These are phyloP conservation scores for Lyophyllum atratum DNA, from an alignment of 768 basidiomycete species.

Conservation along the genomic window DNA sequence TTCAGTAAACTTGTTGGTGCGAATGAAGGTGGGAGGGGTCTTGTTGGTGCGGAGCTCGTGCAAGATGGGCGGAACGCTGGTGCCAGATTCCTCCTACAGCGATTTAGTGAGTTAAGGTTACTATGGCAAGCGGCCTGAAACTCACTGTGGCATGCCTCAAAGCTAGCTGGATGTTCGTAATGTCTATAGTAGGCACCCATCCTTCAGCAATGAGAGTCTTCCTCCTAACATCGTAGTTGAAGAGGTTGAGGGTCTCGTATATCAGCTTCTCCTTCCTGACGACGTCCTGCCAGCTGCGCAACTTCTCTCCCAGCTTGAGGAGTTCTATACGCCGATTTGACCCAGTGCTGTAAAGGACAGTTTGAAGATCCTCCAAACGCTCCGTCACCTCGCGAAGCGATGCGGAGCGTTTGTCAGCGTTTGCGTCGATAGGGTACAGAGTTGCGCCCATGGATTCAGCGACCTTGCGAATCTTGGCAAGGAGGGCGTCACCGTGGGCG, in stretches of 20 bases:
- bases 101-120: slow-evolving; percentile 20
- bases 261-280: slow-evolving; percentile 95
- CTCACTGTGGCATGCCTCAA: slow-evolving; percentile 83
- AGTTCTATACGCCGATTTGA: slow-evolving; percentile 82
- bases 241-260: slow-evolving; percentile 92
- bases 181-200: slow-evolving; percentile 95
- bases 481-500: slow-evolving; percentile 89
- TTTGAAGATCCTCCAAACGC: slow-evolving; percentile 90
- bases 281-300: slow-evolving; percentile 92
- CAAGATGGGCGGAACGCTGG: slow-evolving; percentile 87
- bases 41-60: slow-evolving; percentile 88
- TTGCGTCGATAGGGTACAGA: slow-evolving; percentile 93
- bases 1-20: slow-evolving; percentile 94
- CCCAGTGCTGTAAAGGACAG: slow-evolving; percentile 87
- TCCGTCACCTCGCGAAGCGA: slow-evolving; percentile 85
- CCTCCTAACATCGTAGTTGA: slow-evolving; percentile 91
- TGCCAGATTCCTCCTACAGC: slow-evolving; percentile 82
- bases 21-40: slow-evolving; percentile 93
- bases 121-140: slow-evolving; percentile 19
- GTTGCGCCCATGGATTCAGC: slow-evolving; percentile 99
- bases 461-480: slow-evolving; percentile 97
- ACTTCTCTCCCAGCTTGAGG: slow-evolving; percentile 77
- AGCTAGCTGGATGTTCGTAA: slow-evolving; percentile 81
- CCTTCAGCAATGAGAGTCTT: slow-evolving; percentile 97
- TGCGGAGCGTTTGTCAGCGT: slow-evolving; percentile 89